Evolutionary conservation across 2,329 filamentous ascomycete species (phyloP), one percentile per base, ranked within the genome.

Genomic region (Ophiocordyceps sinensis): DNA sequence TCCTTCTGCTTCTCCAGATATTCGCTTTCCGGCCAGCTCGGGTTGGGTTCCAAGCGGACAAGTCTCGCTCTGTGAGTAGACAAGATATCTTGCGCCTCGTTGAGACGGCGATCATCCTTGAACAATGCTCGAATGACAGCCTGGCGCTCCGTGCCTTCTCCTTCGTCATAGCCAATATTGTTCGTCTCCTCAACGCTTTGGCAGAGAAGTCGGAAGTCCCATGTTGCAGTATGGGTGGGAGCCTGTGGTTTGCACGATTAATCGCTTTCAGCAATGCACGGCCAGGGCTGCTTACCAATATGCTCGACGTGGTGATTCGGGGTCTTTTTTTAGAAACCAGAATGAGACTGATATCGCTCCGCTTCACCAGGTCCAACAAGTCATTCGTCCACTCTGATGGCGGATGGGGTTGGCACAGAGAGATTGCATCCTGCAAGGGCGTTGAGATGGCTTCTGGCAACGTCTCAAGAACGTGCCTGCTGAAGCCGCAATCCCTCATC

Each of bases 1-100:
- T 85, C 81, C 58, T 95, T 94, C 59, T 98, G 91, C 44, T 83
- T 85, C 56, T 98, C 91, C 10, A 98, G 68, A 43, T 94, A 78
- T 45, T 91, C 81, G 14, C 85, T 80, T 55, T 98, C 91, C 19
- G 80, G 76, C 82, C 85, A 91, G 34, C 77, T 75, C 1, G 82
- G 77, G 47, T 86, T 72, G 2, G 80, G 75, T 32, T 80, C 71
- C 45, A 89, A 82, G 40, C 84, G 82, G n/a, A 89, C 78, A 11
- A 85, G 67, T 35, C 89, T 79, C 13, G 85, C 71, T 53, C 82
- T 85, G 40, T 82, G 78, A 26, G 91, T 91, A 43, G 91, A 88
- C n/a, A 98, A 68, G 42, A 98, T 68, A 41, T 74, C 77, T 41
- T 81, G 79, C 0, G 87, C 91, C 63, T 98, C 91, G 45, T 86